Evolutionary conservation across 805 yeast species (phyloP), one percentile per base, ranked within the genome.

Genomic region (Ogataea angusta): DNA sequence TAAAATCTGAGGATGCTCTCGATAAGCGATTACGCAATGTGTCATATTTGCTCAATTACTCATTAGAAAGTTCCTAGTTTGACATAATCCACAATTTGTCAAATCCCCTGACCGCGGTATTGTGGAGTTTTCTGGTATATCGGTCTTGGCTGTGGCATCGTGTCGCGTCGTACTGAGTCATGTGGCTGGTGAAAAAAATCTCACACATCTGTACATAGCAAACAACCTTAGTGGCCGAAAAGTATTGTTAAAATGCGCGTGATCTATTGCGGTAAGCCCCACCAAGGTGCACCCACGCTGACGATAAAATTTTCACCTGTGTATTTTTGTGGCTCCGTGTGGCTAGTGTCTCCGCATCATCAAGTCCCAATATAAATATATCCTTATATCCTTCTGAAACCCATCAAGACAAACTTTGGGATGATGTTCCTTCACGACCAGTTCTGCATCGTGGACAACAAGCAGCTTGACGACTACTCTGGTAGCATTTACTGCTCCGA

Each of bases 401-500:
- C 14, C 14, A 13, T 10, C 6, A 17, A 7, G 22, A 19, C n/a
- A 18, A 21, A 21, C 25, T 17, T n/a, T 31, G 30, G 18, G 40
- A 41, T 19, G 21, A 32, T 53, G 28, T 53, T 53, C 29, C 47
- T 37, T 32, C 57, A 53, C 37, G 57, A 53, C 35, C 47, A 49
- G 10, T 49, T 47, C 28, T 53, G 57, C 52, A 51, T 53, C 40
- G 49, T 53, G 30, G 57, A 53, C 36, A 51, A 42, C 48, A 51
- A 42, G 23, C 46, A 45, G 31, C 30, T 51, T 13, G 36, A 36
- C 29, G 34, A 31, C 4, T 31, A 27, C 18, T 30, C 43, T 6
- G 16, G 19, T 13, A 30, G 38, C 27, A 34, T 53, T 15, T 53
- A 53, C 42, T 53, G 57, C 45, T 53, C 57, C 3, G 34, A 37